phyloP scores from a whole-genome alignment of 495 filamentous ascomycete genomes.

The Chaetomium tenue region DNA sequence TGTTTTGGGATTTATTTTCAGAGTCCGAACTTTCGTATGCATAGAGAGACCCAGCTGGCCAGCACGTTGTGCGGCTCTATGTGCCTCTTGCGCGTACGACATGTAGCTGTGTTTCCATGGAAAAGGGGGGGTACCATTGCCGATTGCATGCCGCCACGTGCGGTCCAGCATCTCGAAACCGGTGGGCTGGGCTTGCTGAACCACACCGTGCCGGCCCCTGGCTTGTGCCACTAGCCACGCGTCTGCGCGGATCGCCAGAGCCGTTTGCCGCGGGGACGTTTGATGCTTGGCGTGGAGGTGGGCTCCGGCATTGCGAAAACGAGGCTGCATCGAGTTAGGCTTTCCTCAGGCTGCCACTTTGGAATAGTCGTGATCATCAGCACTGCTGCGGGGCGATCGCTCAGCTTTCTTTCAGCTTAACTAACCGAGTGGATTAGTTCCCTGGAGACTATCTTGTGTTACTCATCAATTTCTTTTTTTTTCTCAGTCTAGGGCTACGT shows the following conservation, averaged over 20 bases:
- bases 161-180: constrained; percentile 16
- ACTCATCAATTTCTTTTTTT: not conserved
- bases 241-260: not conserved
- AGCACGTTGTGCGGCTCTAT: constrained; percentile 11
- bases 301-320: not conserved
- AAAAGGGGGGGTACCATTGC: not conserved
- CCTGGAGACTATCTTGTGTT: not conserved
- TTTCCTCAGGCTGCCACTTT: constrained; percentile 18
- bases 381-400: not conserved
- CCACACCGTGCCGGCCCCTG: constrained; percentile 2
- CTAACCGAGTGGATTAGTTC: not conserved
- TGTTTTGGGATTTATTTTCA: constrained; percentile 20
- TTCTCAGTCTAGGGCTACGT: not conserved
- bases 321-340: constrained; percentile 14
- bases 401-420: not conserved
- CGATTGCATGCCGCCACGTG: constrained; percentile 14
- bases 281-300: constrained; percentile 16
- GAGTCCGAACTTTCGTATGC: not conserved
- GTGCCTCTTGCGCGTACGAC: not conserved
- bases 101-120: not conserved
- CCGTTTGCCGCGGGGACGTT: not conserved
- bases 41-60: not conserved
- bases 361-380: constrained; percentile 16
- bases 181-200: not conserved
- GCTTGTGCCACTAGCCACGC: not conserved